These are phyloP conservation scores for Penicillium sp. DNA, from an alignment of 2,329 filamentous ascomycete species.

Conservation along the genomic window DNA sequence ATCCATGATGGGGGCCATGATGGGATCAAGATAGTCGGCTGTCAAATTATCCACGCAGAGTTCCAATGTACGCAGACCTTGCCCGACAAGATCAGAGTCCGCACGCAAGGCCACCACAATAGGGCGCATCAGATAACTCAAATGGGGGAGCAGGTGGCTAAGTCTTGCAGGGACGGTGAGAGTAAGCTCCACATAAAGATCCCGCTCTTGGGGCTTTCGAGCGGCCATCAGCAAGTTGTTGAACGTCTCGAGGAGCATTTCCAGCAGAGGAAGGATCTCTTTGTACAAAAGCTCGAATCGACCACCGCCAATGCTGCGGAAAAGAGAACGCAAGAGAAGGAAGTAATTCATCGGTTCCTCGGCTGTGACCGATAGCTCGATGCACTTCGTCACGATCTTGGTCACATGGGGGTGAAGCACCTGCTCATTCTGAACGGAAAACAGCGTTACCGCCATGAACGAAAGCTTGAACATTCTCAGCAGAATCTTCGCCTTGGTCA, in stretches of 20 bases:
- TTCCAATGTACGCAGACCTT: constrained; percentile 89
- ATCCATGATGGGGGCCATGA: constrained; percentile 98
- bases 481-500: constrained; percentile 89
- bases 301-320: constrained; percentile 93
- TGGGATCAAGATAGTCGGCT: constrained; percentile 94
- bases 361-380: constrained; percentile 90
- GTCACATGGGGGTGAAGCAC: constrained; percentile 94
- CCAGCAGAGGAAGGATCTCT: constrained; percentile 90
- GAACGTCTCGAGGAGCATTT: constrained; percentile 96
- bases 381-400: constrained; percentile 95
- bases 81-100: constrained; percentile 89
- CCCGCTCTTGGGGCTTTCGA: constrained; percentile 83
- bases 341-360: constrained; percentile 99
- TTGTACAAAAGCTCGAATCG: constrained; percentile 98
- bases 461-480: constrained; percentile 94
- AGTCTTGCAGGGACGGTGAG: constrained; percentile 92
- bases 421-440: constrained; percentile 91
- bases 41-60: constrained; percentile 98
- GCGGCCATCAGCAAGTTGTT: constrained; percentile 92
- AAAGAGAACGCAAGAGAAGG: constrained; percentile 84
- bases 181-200: constrained; percentile 95
- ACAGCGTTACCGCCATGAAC: constrained; percentile 98
- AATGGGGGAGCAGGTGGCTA: constrained; percentile 90
- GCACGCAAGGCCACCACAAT: constrained; percentile 92
- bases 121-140: constrained; percentile 95